Conservation (phyloP, 208 protist genomes). For the Trichomonas vaginalis region DNA sequence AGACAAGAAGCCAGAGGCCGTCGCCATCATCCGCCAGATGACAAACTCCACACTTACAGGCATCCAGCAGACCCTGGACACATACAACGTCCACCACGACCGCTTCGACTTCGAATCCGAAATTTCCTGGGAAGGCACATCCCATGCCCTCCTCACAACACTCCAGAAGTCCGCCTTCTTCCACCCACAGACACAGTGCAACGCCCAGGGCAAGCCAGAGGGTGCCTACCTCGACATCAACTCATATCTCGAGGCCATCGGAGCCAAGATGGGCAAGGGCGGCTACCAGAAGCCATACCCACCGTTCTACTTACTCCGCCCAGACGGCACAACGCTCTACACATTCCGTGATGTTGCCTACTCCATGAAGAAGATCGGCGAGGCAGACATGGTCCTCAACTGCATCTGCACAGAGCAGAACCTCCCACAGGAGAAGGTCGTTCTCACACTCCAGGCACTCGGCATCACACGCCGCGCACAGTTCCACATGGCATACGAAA, state of each 20-base stretch:
- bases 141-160: background rate
- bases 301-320: background rate
- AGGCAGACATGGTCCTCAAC: conserved; percentile 9
- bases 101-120: conserved; percentile 9
- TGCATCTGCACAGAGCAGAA: conserved; percentile 2
- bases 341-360: conserved; percentile 1
- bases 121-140: background rate
- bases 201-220: background rate
- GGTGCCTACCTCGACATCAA: background rate
- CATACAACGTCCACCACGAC: background rate
- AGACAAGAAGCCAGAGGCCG: background rate
- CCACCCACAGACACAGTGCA: background rate
- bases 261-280: background rate
- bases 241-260: background rate
- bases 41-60: background rate
- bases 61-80: background rate
- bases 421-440: background rate
- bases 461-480: background rate
- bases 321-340: background rate
- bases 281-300: conserved; percentile 2
- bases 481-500: conserved; percentile 12
- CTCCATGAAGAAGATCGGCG: background rate
- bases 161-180: background rate
- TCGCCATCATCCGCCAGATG: background rate
- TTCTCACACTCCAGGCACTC: background rate